Conservation (phyloP, 116 monocot genomes). For the Thalassia testudinum region DNA sequence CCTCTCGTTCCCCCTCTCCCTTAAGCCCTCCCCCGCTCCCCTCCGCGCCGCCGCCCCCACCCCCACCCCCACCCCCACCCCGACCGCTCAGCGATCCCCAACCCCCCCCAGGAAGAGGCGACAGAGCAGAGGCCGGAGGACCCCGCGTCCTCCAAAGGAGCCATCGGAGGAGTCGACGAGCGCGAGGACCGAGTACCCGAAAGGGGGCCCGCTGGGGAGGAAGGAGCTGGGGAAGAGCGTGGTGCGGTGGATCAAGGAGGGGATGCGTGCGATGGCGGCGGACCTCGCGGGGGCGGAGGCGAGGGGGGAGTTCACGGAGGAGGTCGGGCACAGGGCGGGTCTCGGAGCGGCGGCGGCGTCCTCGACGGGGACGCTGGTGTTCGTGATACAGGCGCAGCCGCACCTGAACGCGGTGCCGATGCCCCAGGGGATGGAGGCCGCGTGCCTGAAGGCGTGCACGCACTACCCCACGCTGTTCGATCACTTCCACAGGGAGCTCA, state of each 20-base stretch:
- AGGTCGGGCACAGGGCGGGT: slow-evolving; percentile 41
- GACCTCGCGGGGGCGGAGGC: slow-evolving; percentile 64
- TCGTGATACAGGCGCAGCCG: slow-evolving; percentile 86
- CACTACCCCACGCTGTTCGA: slow-evolving; percentile 94
- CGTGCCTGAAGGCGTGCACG: slow-evolving; percentile 89
- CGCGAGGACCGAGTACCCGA: slow-evolving; percentile 61
- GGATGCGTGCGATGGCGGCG: slow-evolving; percentile 85
- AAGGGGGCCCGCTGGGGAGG: slow-evolving; percentile 71
- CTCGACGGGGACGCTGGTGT: slow-evolving; percentile 24
- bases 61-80: no score
- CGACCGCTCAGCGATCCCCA: no score
- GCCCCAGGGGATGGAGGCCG: slow-evolving; percentile 76
- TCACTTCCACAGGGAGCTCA: slow-evolving; percentile 90
- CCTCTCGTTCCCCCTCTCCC: neutral
- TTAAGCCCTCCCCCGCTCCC: neutral
- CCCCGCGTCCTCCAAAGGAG: neutral
- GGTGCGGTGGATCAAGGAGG: slow-evolving; percentile 72
- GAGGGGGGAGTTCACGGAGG: slow-evolving; percentile 69
- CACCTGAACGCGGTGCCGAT: slow-evolving; percentile 65
- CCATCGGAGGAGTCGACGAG: neutral
- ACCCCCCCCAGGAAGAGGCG: neutral
- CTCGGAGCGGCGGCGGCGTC: neutral
- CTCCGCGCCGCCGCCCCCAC: no score
- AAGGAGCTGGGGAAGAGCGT: slow-evolving; percentile 83
- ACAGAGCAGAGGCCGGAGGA: neutral